These are phyloP conservation scores for Tubosaeta brunneosetosa DNA, from an alignment of 768 basidiomycete genomes.

Conservation along the genomic window DNA sequence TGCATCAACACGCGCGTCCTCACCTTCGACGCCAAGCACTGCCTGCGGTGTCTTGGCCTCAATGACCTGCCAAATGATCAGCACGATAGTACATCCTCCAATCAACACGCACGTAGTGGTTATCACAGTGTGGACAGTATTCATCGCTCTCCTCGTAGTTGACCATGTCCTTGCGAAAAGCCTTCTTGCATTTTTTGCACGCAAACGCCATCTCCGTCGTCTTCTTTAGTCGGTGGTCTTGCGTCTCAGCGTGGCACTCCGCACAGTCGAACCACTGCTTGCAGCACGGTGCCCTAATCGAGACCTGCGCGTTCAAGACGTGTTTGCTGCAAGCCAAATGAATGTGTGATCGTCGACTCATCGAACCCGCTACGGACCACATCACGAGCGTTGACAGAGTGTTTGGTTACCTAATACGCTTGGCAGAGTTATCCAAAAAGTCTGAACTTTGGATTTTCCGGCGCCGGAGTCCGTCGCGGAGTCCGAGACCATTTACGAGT, in stretches of 20 bases:
- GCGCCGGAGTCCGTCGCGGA: too few species aligned
- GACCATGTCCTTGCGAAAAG: slow-evolving; percentile 93
- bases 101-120: slow-evolving; percentile 79
- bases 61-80: slow-evolving; percentile 56
- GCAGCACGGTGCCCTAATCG: slow-evolving; percentile 96
- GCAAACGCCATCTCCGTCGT: slow-evolving; percentile 81
- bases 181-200: slow-evolving; percentile 92
- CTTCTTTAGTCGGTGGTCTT: slow-evolving; percentile 67
- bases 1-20: slow-evolving; percentile 83
- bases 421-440: too few species aligned
- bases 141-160: slow-evolving; percentile 95
- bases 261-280: slow-evolving; percentile 97
- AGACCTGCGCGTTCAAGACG: slow-evolving; percentile 92
- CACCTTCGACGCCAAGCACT: slow-evolving; percentile 81
- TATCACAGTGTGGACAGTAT: slow-evolving; percentile 97
- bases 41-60: slow-evolving; percentile 90
- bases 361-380: slow-evolving; percentile 22
- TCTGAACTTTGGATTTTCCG: too few species aligned
- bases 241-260: slow-evolving; percentile 86
- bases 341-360: background rate
- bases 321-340: slow-evolving; percentile 65
- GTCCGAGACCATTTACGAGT: too few species aligned
- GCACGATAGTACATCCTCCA: background rate
- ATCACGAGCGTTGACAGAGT: slow-evolving; percentile 6
- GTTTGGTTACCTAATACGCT: background rate